phyloP scores from a whole-genome alignment of 495 filamentous ascomycete species.

The Aspergillus coremiiformis region DNA sequence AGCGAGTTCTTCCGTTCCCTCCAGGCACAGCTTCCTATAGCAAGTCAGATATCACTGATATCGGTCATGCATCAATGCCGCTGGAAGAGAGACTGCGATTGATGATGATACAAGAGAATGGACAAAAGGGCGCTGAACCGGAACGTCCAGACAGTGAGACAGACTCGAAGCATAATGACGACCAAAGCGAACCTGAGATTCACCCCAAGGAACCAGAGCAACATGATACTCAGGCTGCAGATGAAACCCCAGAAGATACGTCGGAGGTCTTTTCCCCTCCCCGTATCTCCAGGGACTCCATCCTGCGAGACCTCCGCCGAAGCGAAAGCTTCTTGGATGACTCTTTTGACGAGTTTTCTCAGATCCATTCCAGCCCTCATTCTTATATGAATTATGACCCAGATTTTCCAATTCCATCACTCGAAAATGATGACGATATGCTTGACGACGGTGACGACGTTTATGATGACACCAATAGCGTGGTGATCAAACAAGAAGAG shows the following conservation, averaged over 20 bases:
- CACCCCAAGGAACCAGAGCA: neutral
- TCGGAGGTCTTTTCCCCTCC: constrained; percentile 43
- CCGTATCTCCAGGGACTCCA: constrained; percentile 87
- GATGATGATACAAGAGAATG: constrained; percentile 65
- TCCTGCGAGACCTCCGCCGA: constrained; percentile 78
- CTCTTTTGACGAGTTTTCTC: constrained; percentile 56
- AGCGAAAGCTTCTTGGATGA: constrained; percentile 49
- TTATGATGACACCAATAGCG: constrained; percentile 52
- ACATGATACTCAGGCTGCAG: constrained; percentile 9
- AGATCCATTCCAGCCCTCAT: constrained; percentile 40
- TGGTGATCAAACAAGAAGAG: constrained; percentile 61
- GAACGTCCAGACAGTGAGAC: neutral
- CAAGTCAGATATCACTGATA: constrained; percentile 64
- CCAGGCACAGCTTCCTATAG: constrained; percentile 54
- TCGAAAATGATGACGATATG: constrained; percentile 52
- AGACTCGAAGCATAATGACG: neutral
- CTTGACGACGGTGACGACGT: constrained; percentile 46
- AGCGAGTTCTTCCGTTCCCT: constrained; percentile 57
- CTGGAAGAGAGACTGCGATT: constrained; percentile 74
- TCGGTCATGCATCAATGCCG: constrained; percentile 62
- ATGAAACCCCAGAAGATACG: constrained; percentile 8
- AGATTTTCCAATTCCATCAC: constrained; percentile 75
- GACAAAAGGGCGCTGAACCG: constrained; percentile 23
- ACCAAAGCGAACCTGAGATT: neutral
- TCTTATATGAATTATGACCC: constrained; percentile 60